Base-by-base conservation (phyloP, 164 flowering plant species). In the Tetracentron sinense region DNA sequence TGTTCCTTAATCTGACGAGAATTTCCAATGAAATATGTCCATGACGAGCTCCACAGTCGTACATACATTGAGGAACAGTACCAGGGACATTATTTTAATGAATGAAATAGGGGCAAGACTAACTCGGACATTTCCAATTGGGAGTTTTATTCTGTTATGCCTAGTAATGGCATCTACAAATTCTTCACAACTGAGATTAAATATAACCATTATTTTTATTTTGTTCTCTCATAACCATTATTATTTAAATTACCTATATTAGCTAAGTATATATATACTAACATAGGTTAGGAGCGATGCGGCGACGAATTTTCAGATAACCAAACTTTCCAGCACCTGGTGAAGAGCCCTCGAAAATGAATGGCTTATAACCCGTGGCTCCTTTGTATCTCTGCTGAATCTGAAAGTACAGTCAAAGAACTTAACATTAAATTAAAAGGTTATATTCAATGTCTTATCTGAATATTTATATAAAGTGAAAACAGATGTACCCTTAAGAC, bases 251-350 rank as follows among this genome's bases (percentile, higher is more conserved):
- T 5, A 10, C 4, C 26, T 8, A 20, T 21, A 20, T 20, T 21
- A 6, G 26, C 5, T n/a, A 21, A 49, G n/a, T 11, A 3, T 6
- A 27, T 6, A 27, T 0, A 64, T n/a, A 20, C 56, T 38, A 69
- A 23, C 23, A 58, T 42, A 1, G 42, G 7, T 27, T 28, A 46
- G 57, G 53, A 62, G 66, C 27, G 42, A 22, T 21, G 38, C 87
- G 83, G 6, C 88, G 81, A 25, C 93, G 86, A 57, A 94, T 79
- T 77, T 74, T 86, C 66, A 94, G 68, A 58, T 91, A 77, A 11
- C 99, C 99, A 53, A 94, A 94, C 67, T 71, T 94, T 21, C 96
- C 96, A 16, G 99, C 97, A 38, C 99, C 99, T 10, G 97, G 99
- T 1, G 99, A 94, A 15, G 99, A 94, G 42, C 99, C 99, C 63